A percentile compares a stretch with the other conserved stretches of the same genome.
Conservation (phyloP, 106 monocot genomes). For the Agapanthus africanus region DNA sequence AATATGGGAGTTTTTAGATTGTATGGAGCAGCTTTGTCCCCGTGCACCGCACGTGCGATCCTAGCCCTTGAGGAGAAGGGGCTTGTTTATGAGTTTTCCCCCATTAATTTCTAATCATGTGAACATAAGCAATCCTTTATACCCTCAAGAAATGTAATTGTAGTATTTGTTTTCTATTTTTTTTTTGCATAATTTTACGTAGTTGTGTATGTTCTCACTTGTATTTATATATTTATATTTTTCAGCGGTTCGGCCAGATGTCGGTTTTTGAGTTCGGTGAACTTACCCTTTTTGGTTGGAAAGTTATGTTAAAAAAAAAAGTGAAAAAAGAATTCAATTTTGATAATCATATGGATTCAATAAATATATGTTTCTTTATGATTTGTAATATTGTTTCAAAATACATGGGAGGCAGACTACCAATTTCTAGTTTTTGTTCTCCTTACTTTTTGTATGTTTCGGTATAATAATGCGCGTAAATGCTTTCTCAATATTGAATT, state of each 20-base stretch:
- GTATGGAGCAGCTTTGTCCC: constrained; percentile 15
- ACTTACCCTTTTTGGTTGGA: constrained; percentile 3
- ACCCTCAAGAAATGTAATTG: background rate
- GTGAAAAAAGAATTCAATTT: no score
- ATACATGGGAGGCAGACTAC: background rate
- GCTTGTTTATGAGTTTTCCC: constrained; percentile 25
- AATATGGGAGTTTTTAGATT: no score
- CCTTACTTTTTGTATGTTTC: background rate
- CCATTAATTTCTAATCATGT: constrained; percentile 20
- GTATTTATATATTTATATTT: background rate
- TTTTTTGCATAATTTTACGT: background rate
- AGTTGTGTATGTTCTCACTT: background rate
- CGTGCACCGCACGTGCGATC: constrained; percentile 23
- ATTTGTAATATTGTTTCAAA: no score
- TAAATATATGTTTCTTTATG: background rate
- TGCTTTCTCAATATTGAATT: background rate
- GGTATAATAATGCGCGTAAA: background rate
- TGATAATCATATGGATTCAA: no score
- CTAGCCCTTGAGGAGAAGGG: constrained; percentile 29
- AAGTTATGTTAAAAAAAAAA: background rate
- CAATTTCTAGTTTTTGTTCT: background rate
- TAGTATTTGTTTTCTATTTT: background rate
- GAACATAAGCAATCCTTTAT: constrained; percentile 43
- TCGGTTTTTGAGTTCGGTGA: background rate
- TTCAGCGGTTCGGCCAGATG: background rate